Evolutionary conservation across 1,139 yeast species (phyloP).

Genomic region (Hemisphaericaspora subhashii): DNA sequence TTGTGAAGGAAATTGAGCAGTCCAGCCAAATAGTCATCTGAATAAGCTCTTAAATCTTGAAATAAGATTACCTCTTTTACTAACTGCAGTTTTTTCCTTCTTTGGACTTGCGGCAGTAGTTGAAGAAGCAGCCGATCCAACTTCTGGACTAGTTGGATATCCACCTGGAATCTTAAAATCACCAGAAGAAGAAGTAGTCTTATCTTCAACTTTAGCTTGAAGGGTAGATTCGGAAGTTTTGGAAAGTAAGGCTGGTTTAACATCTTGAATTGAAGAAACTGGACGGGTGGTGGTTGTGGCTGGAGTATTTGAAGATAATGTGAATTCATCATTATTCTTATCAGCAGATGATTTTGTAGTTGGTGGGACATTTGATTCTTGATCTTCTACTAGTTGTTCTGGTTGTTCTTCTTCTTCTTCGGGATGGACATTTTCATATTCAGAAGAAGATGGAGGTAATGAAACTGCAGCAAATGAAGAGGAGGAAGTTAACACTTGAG

Average conservation of each 20-base stretch:
- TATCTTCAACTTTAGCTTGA: slow-evolving; percentile 4
- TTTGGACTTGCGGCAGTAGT: slow-evolving; percentile 8
- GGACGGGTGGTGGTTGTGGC: slow-evolving; percentile 10
- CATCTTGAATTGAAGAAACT: slow-evolving; percentile 3
- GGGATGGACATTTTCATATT: slow-evolving; percentile 18
- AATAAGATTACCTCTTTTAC: slow-evolving; percentile 29
- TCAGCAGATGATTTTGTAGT: slow-evolving; percentile 20
- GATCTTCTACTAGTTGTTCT: slow-evolving; percentile 18
- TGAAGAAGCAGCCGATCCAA: slow-evolving; percentile 8
- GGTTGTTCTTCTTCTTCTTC: slow-evolving; percentile 17
- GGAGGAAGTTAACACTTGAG: slow-evolving; percentile 32
- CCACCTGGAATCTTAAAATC: slow-evolving; percentile 24
- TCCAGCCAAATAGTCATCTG: slow-evolving; percentile 14
- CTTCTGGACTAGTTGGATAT: slow-evolving; percentile 20
- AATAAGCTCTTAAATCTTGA: slow-evolving; percentile 38
- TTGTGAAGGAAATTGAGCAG: not conserved
- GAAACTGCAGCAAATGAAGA: slow-evolving; percentile 48
- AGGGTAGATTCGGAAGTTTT: slow-evolving; percentile 16
- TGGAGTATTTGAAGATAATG: slow-evolving; percentile 7
- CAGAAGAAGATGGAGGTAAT: slow-evolving; percentile 17
- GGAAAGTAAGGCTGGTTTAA: slow-evolving; percentile 14
- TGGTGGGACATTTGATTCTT: slow-evolving; percentile 24
- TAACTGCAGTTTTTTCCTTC: not conserved
- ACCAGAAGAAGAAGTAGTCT: slow-evolving; percentile 6
- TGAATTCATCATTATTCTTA: slow-evolving; percentile 6